Base-by-base conservation (phyloP, 2,329 filamentous ascomycete species). In the Nannizziopsis barbatae region DNA sequence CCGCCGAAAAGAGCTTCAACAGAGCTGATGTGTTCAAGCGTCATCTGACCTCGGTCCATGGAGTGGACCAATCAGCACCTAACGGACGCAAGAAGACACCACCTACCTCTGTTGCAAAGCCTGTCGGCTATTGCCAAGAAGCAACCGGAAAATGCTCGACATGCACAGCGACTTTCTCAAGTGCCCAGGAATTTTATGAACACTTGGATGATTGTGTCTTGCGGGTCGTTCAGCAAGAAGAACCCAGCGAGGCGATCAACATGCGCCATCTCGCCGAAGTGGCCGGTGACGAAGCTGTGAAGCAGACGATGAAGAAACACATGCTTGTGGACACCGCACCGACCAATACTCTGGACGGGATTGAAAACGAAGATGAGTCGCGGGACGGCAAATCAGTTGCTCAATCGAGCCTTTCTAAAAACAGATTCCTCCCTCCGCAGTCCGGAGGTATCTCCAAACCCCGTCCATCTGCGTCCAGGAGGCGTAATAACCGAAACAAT, bases 141-240 rank as follows among this genome's bases (percentile, higher is more conserved):
- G 81, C 85, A 30, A 84, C 84, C 44, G 89, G 88, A 55, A 87
- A 84, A 64, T 96, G 90, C 67, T 94, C 87, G 2, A 96, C 92
- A 55, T 96, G 90, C 67, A 86, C 85, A 11, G 77, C 80, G 37
- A 86, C 79, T 6, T 96, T 95, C 64, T 75, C 76, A 56, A 90
- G 83, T 52, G 86, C 90, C 2, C 90, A 96, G 66, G 90, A 95
- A 61, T 95, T 95, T 70, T 95, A 96, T 65, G 90, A 96, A 70
- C 90, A 96, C 73, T 73, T 95, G 56, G 90, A 82, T 59, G 78
- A 81, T 65, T 82, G 79, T 60, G 78, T 81, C 10, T 66, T 82
- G 51, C 75, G 77, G 30, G 76, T 81, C 17, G 79, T 82, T 22
- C 75, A 77, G 58, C 73, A 75, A 56, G 72, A 75, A 54, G 75